Evolutionary conservation across 2,329 filamentous ascomycete genomes (phyloP).

Genomic region (Verticillium zaregamsianum): DNA sequence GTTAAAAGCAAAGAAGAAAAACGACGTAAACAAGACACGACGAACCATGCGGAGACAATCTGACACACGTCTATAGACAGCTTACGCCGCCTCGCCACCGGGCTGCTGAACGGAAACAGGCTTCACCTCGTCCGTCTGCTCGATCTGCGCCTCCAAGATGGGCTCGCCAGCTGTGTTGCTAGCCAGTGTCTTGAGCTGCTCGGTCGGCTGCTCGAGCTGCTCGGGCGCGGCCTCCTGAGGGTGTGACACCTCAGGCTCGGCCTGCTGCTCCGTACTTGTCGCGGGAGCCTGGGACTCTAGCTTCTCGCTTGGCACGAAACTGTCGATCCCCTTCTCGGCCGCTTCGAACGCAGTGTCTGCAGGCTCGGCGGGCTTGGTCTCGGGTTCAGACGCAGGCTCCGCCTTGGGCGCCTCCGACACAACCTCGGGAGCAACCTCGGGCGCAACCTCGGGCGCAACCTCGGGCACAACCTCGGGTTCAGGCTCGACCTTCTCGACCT

Average conservation of each 20-base stretch:
- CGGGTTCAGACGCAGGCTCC: not conserved
- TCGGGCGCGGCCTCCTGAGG: slow-evolving; percentile 8
- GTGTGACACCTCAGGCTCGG: slow-evolving; percentile 3
- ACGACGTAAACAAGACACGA: slow-evolving; percentile 4
- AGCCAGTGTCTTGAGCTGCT: slow-evolving; percentile 29
- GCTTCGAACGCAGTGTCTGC: slow-evolving; percentile 4
- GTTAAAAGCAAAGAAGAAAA: slow-evolving; percentile 3
- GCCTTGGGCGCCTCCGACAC: slow-evolving; percentile 1
- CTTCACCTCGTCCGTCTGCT: slow-evolving; percentile 29
- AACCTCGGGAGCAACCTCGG: not conserved
- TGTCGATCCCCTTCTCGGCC: not conserved
- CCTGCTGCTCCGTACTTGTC: not conserved
- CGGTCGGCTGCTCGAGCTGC: slow-evolving; percentile 3
- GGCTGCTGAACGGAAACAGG: slow-evolving; percentile 29
- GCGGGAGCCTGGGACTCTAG: not conserved
- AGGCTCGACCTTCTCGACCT: slow-evolving; percentile 5
- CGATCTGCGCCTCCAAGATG: slow-evolving; percentile 33
- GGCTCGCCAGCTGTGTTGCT: slow-evolving; percentile 40
- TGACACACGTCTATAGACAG: not conserved
- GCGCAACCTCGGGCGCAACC: not conserved
- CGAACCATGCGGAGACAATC: not conserved
- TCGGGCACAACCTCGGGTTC: slow-evolving; percentile 4
- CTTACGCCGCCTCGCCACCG: slow-evolving; percentile 9
- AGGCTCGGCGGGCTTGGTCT: slow-evolving; percentile 4
- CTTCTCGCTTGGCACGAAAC: slow-evolving; percentile 1